Conservation (phyloP, 2,329 filamentous ascomycete genomes). For the Neofusicoccum parvum region DNA sequence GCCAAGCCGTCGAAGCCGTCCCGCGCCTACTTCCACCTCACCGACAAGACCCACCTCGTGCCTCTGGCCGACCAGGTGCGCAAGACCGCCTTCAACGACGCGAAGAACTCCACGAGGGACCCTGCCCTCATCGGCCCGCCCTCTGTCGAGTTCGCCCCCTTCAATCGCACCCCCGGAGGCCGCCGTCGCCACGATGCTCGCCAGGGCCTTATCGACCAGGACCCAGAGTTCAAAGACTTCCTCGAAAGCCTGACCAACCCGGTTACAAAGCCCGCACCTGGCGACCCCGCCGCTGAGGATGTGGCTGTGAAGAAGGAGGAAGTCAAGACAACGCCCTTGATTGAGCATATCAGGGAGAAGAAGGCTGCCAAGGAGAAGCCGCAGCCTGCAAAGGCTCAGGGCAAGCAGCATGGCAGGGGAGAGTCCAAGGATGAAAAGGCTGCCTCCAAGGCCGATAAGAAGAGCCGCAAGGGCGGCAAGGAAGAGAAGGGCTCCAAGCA, state of each 20-base stretch:
- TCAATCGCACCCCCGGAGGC: constrained; percentile 76
- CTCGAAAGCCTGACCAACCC: constrained; percentile 82
- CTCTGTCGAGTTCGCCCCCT: constrained; percentile 77
- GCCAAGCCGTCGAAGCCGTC: constrained; percentile 82
- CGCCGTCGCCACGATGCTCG: constrained; percentile 78
- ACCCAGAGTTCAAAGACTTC: constrained; percentile 93
- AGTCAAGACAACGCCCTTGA: constrained; percentile 80
- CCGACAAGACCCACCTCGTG: constrained; percentile 68
- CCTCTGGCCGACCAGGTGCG: constrained; percentile 72
- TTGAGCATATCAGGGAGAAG: constrained; percentile 89
- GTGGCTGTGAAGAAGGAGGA: constrained; percentile 58
- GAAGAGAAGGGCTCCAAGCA: constrained; percentile 44
- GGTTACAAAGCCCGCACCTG: constrained; percentile 56
- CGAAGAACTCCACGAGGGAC: constrained; percentile 73
- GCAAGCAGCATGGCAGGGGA: constrained; percentile 59
- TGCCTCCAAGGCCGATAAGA: constrained; percentile 43
- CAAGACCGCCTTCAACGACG: constrained; percentile 73
- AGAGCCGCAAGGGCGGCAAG: constrained; percentile 38
- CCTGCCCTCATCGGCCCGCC: constrained; percentile 77
- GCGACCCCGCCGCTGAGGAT: constrained; percentile 53
- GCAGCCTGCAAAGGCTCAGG: constrained; percentile 44
- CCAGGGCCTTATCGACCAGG: constrained; percentile 94
- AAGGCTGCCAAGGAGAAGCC: constrained; percentile 73
- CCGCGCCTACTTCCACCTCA: constrained; percentile 79
- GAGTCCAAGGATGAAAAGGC: constrained; percentile 65